Base-by-base conservation (phyloP, 108 stramenopile species). In the Skeletonema marinoi region DNA sequence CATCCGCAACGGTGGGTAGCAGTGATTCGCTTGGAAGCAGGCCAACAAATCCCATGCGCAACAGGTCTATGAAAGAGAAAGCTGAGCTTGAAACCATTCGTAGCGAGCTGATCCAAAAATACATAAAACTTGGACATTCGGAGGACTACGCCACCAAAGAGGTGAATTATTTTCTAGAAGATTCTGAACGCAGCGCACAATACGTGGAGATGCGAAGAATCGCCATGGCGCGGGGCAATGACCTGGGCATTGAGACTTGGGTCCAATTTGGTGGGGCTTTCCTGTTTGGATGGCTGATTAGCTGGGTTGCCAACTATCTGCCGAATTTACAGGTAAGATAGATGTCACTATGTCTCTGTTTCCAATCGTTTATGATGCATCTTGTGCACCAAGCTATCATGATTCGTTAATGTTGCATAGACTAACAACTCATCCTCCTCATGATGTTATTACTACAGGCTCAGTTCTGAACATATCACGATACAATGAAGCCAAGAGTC, bases 201-300 rank as follows among this genome's bases (percentile, higher is more conserved):
- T 82, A 76, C 54, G 81, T 82, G 39, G 75, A 82, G 70, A 82
- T 82, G 81, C 75, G 81, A 36, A 70, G 81, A 48, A 59, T 72
- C 50, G 81, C 81, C 65, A 82, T 82, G 81, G 81, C 81, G 1
- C 62, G 71, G 60, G 71, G 75, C 2, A 76, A 82, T 63, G 81
- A 82, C 41, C 63, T 82, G 60, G 81, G 81, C 46, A 82, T 82
- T 35, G 81, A 82, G 66, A 72, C 60, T 19, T 35, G 67, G 60
- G 81, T 82, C 46, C 75, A 76, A 51, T 82, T 82, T 35, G 71
- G 51, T 13, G 81, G 56, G 46, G 81, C 81, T 19, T 82, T 82
- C 65, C 67, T 76, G 6, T 38, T 82, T 14, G 81, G 81, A 17
- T 44, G 61, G 81, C n/a, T 62, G 7, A 70, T 50, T 6, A 76